A percentile compares a stretch with the other conserved stretches of the same genome.
Evolutionary conservation across 352 stramenopile species (phyloP).

Genomic region (Stramenopiles sp.): DNA sequence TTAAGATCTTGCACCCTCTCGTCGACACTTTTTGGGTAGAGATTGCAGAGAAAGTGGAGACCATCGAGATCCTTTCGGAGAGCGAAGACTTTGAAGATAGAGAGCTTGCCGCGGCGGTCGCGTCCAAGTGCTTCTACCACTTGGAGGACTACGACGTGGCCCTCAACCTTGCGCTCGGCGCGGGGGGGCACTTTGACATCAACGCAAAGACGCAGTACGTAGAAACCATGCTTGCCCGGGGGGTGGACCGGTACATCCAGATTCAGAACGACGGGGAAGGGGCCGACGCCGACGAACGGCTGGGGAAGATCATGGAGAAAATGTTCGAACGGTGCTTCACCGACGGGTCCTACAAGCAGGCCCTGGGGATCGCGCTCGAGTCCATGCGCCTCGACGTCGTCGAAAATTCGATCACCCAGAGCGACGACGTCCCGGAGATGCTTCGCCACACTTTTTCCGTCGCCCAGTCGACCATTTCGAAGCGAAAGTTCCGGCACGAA

Average conservation of each 20-base stretch:
- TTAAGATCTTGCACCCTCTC: constrained; percentile 67
- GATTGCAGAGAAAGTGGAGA: constrained; percentile 61
- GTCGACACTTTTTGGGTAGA: constrained; percentile 83
- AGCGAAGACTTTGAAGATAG: constrained; percentile 63
- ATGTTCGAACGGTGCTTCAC: constrained; percentile 93
- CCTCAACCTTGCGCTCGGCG: constrained; percentile 74
- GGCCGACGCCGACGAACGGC: constrained; percentile 45
- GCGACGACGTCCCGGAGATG: constrained; percentile 39
- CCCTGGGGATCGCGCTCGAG: constrained; percentile 90
- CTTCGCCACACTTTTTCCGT: constrained; percentile 79
- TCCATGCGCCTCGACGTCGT: constrained; percentile 70
- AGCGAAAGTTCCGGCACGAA: constrained; percentile 77
- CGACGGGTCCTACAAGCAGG: constrained; percentile 77
- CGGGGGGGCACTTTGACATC: constrained; percentile 83
- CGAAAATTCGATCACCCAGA: constrained; percentile 60
- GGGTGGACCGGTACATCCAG: constrained; percentile 92
- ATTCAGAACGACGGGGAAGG: constrained; percentile 39
- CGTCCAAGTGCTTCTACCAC: constrained; percentile 92
- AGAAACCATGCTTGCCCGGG: constrained; percentile 82
- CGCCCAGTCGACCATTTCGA: constrained; percentile 69
- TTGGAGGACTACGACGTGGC: constrained; percentile 90
- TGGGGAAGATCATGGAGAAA: constrained; percentile 81
- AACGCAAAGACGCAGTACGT: constrained; percentile 79
- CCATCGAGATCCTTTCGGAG: constrained; percentile 79
- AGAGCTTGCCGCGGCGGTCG: constrained; percentile 67